A percentile compares a stretch with the other conserved stretches of the same genome.
Conservation (phyloP, 148 eudicot species). For the Vaccinium corymbosum region DNA sequence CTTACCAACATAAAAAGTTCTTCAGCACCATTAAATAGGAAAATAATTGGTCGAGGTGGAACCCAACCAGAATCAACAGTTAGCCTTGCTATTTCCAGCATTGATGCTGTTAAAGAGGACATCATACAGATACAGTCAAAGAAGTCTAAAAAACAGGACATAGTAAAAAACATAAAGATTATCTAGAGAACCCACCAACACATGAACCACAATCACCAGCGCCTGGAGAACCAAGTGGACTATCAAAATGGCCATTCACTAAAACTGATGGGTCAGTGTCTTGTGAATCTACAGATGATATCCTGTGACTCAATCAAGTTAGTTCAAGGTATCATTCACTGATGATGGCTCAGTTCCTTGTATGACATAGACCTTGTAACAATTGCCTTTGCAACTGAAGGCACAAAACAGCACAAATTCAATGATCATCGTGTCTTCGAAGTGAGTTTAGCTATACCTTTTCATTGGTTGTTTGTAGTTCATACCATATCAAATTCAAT, state of each 20-base stretch:
- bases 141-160: background rate
- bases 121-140: constrained; percentile 12
- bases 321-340: constrained; percentile 7
- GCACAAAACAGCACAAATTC: constrained; percentile 1
- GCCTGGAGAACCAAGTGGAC: constrained; percentile 87
- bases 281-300: constrained; percentile 63
- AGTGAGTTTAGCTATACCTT: background rate
- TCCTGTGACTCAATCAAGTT: constrained; percentile 42
- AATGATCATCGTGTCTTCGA: background rate
- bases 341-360: background rate
- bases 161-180: background rate
- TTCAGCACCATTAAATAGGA: constrained; percentile 97
- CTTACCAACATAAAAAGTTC: constrained; percentile 96
- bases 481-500: background rate
- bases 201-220: constrained; percentile 99
- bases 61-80: constrained; percentile 83
- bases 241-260: constrained; percentile 89
- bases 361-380: background rate
- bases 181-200: constrained; percentile 59
- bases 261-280: constrained; percentile 76
- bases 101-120: constrained; percentile 56
- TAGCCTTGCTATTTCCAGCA: constrained; percentile 86
- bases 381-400: background rate
- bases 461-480: background rate
- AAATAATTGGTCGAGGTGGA: constrained; percentile 81